Evolutionary conservation across 768 basidiomycete genomes (phyloP), one percentile per base, ranked within the genome.

Genomic region (Lactarius indigo): DNA sequence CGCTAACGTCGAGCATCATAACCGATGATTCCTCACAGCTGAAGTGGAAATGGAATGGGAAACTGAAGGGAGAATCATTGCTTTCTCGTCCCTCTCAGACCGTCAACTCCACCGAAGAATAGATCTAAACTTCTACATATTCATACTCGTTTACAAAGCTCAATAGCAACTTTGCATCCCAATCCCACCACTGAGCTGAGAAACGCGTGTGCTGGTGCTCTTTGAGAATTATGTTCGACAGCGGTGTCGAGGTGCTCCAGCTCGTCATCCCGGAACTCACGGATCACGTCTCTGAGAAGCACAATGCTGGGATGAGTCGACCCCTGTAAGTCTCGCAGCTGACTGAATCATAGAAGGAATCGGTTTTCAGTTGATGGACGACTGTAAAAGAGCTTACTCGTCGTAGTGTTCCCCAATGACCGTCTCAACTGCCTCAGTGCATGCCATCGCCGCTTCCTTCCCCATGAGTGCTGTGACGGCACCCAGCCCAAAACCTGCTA

Each of bases 391-490:
- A 15, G 83, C 92, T 74, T 75, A 96, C 96, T 97, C 94, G 75
- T 98, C 93, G 73, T 98, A 98, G 77, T 98, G 96, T 76, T 98
- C 96, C 47, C 96, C 96, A 61, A 98, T 98, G 64, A 94, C 94
- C 0, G 96, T 97, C 76, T 98, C 96, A 23, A 98, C 95, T 0
- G 96, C 96, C 76, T 98, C 96, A 0, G 96, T 98, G 73, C 96
- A 98, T 7, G 96, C 96, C 96, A 98, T 98, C 0, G 96, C 94
- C 15, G 95, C 94, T 71, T 97, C 90, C 73, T 87, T 90, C 42
- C 96, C 91, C 84, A 96, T 82, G 26, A 96, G 77, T 0, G 92
- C 96, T 0, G 96, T 97, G 0, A 80, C 83, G 6, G 88, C 89
- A 6, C 96, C 96, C 9, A 98, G 79, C 4, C 90, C 90, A 74